Evolutionary conservation across 192 early-diverging fungal genomes (phyloP), one percentile per base, ranked within the genome.

Genomic region (Linnemannia elongata): DNA sequence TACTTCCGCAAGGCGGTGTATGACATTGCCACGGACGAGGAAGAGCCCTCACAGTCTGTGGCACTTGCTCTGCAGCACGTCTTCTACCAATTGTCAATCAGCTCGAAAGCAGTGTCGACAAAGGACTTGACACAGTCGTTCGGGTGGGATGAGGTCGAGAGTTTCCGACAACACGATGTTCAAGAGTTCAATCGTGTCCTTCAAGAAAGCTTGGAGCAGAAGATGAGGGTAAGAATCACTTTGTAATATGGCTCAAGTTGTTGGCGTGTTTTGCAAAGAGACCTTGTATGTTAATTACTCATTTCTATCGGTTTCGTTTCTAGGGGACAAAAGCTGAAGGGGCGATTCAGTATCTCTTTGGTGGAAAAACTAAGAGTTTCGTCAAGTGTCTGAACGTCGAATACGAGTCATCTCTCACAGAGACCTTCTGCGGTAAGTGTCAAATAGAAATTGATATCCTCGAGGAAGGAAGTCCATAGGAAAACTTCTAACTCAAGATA

Each of bases 121-220:
- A 97, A 92, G 7, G 98, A 99, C 89, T 90, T 99, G 77, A 99
- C 98, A 66, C 96, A 96, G 85, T 97, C 97, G 0, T 99, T 99
- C 92, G 98, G 98, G 22, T 99, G 98, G 98, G 94, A 98, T 89
- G 94, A 97, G 30, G 76, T 94, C 38, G 98, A 99, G 42, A 94
- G 96, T 30, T 99, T 98, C 77, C 94, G 93, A 91, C 97, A 99
- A 90, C 98, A 99, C 87, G 98, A 99, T 88, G 96, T 99, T n/a
- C 97, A 98, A 85, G 97, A 98, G 88, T 97, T 99, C 85, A 97
- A 97, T 88, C 93, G 98, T 69, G 96, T 98, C 10, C 90, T 99
- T 68, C 97, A 97, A 86, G 97, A 99, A 86, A 97, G 96, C 88
- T 89, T 99, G 55, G 98, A 99, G 89, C 93, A 85, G 30, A 98